A percentile compares a stretch with the other conserved stretches of the same genome.
These are phyloP conservation scores for Mycena haematopus DNA, from an alignment of 768 basidiomycete genomes.

Conservation along the genomic window DNA sequence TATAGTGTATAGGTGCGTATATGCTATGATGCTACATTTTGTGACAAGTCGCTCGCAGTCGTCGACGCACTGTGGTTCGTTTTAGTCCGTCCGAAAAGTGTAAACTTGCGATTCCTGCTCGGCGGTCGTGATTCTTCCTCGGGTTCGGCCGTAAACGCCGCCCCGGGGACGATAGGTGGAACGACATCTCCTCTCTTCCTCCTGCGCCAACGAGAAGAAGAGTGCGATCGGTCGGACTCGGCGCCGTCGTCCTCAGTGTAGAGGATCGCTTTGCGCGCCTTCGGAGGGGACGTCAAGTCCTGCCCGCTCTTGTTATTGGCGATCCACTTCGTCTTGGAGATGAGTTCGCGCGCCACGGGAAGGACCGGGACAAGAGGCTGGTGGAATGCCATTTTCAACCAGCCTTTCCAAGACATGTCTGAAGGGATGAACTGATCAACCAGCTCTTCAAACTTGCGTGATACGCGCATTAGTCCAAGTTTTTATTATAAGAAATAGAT, in stretches of 20 bases:
- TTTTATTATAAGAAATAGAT: not conserved
- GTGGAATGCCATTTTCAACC: conserved; percentile 85
- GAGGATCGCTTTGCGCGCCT: conserved; percentile 10
- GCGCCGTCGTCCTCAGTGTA: conserved; percentile 15
- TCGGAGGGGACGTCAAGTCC: conserved; percentile 21
- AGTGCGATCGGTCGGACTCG: conserved; percentile 25
- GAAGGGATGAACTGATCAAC: conserved; percentile 83
- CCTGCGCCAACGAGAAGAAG: conserved; percentile 28
- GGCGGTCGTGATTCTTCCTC: conserved; percentile 31
- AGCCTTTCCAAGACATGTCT: conserved; percentile 79
- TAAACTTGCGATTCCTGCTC: conserved; percentile 39
- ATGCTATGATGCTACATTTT: conserved; percentile 23
- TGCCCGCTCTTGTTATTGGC: conserved; percentile 38
- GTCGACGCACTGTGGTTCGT: conserved; percentile 13
- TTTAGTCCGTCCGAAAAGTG: conserved; percentile 29
- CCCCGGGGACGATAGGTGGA: conserved; percentile 16
- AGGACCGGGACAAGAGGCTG: conserved; percentile 80
- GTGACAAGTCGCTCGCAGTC: conserved; percentile 9
- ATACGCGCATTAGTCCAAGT: not conserved
- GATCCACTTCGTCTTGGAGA: conserved; percentile 79
- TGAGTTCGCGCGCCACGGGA: conserved; percentile 78
- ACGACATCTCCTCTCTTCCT: conserved; percentile 23
- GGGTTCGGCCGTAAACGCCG: conserved; percentile 25
- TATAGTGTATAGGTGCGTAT: not conserved
- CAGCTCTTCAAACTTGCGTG: conserved; percentile 72